These are phyloP conservation scores for Pythium aristosporum DNA, from an alignment of 352 stramenopile genomes.

Conservation along the genomic window DNA sequence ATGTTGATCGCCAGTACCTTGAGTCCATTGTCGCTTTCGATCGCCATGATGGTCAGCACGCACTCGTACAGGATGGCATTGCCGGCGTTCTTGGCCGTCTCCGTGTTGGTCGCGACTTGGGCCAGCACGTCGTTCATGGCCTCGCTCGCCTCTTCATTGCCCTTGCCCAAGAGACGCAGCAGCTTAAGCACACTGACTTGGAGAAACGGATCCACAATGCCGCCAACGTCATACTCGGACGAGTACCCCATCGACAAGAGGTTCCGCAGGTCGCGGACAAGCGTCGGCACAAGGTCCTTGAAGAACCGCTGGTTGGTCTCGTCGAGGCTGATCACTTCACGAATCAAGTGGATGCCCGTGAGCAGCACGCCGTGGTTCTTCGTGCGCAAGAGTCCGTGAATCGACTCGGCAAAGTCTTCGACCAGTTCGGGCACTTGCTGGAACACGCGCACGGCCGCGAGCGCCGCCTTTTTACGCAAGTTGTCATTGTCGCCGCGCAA, in stretches of 20 bases:
- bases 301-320: slow-evolving; percentile 76
- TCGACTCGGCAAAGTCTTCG: slow-evolving; percentile 97
- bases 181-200: slow-evolving; percentile 90
- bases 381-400: slow-evolving; percentile 92
- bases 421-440: slow-evolving; percentile 97
- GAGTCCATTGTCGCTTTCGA: slow-evolving; percentile 97
- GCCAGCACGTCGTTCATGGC: slow-evolving; percentile 98
- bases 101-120: slow-evolving; percentile 99
- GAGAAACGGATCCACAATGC: slow-evolving; percentile 99
- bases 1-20: slow-evolving; percentile 99
- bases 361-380: slow-evolving; percentile 98
- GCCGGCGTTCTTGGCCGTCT: slow-evolving; percentile 98
- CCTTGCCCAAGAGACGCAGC: slow-evolving; percentile 94
- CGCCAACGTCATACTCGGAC: slow-evolving; percentile 98
- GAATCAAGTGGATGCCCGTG: slow-evolving; percentile 96
- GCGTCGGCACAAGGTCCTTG: slow-evolving; percentile 65
- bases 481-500: slow-evolving; percentile 93
- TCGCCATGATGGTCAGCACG: slow-evolving; percentile 98
- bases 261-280: slow-evolving; percentile 92
- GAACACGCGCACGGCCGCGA: slow-evolving; percentile 92
- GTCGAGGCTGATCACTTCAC: slow-evolving; percentile 87
- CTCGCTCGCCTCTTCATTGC: slow-evolving; percentile 92
- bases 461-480: slow-evolving; percentile 97
- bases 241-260: slow-evolving; percentile 97
- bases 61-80: slow-evolving; percentile 99